Conservation (phyloP, 495 filamentous ascomycete genomes). For the Elasticomyces elasticus region DNA sequence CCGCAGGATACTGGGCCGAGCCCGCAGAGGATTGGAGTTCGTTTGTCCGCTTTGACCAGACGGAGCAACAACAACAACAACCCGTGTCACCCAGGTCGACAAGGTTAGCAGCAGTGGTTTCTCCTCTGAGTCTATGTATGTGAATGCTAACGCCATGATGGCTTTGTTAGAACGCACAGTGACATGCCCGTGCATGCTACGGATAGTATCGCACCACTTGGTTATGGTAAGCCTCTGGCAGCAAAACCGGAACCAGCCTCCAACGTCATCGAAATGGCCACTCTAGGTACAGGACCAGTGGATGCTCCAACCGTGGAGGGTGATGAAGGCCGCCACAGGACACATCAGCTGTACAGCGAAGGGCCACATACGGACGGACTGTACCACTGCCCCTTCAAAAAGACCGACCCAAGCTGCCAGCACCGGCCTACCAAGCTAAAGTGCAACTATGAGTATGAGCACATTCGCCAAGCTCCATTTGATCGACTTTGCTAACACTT, state of each 20-base stretch:
- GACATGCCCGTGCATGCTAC: not conserved
- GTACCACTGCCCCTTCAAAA: conserved; percentile 78
- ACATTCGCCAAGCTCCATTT: conserved; percentile 26
- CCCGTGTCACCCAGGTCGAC: not conserved
- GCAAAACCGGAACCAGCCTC: conserved; percentile 3
- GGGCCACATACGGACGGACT: conserved; percentile 61
- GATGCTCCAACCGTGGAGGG: not conserved
- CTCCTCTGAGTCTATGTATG: not conserved
- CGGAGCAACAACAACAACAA: too few relatives aligned
- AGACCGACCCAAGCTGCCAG: conserved; percentile 61
- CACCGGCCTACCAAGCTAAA: conserved; percentile 85
- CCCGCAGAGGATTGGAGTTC: conserved; percentile 13
- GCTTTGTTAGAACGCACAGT: too few relatives aligned
- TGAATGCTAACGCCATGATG: not conserved
- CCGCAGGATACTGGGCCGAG: conserved; percentile 1
- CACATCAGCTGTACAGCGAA: conserved; percentile 69
- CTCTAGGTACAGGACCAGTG: too few relatives aligned
- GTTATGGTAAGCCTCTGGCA: not conserved
- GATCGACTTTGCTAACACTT: not conserved
- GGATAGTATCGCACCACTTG: not conserved
- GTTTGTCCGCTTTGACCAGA: conserved; percentile 10
- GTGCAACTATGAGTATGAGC: conserved; percentile 88
- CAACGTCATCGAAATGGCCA: too few relatives aligned
- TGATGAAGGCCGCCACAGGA: conserved; percentile 35
- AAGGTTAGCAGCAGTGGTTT: conserved; percentile 4